A percentile compares a stretch with the other conserved stretches of the same genome.
phyloP scores from a whole-genome alignment of 129 eudicot genomes.

The Ambrosia artemisiifolia region DNA sequence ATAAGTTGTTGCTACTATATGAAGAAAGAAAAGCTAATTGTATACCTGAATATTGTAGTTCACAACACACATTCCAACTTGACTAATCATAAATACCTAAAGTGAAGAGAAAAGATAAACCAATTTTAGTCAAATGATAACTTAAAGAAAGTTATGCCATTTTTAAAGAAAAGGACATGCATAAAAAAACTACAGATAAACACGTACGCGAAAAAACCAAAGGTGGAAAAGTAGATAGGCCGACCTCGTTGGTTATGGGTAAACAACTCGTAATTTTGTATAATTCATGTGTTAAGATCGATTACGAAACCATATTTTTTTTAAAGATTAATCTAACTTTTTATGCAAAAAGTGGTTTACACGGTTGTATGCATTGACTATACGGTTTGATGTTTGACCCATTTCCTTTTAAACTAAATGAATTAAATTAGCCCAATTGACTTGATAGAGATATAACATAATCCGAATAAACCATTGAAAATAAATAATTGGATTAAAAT shows the following conservation, averaged over 20 bases:
- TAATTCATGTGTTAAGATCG: not conserved
- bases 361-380: not conserved
- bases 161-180: not conserved
- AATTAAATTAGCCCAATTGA: not conserved
- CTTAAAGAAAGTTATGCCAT: not conserved
- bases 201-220: not conserved
- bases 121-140: not conserved
- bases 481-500: not conserved
- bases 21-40: not conserved
- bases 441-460: not conserved
- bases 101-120: constrained; percentile 11
- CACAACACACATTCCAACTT: constrained; percentile 96
- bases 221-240: no score
- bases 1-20: not conserved
- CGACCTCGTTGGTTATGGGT: not conserved
- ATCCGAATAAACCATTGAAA: not conserved
- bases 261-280: not conserved
- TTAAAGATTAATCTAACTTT: not conserved
- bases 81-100: constrained; percentile 81
- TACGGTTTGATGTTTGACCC: not conserved
- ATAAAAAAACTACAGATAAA: not conserved
- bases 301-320: not conserved
- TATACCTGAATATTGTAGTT: constrained; percentile 89
- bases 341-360: no score
- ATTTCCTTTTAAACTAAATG: not conserved